Conservation (phyloP, 2,329 filamentous ascomycete genomes). For the Phyllosticta citriasiana region DNA sequence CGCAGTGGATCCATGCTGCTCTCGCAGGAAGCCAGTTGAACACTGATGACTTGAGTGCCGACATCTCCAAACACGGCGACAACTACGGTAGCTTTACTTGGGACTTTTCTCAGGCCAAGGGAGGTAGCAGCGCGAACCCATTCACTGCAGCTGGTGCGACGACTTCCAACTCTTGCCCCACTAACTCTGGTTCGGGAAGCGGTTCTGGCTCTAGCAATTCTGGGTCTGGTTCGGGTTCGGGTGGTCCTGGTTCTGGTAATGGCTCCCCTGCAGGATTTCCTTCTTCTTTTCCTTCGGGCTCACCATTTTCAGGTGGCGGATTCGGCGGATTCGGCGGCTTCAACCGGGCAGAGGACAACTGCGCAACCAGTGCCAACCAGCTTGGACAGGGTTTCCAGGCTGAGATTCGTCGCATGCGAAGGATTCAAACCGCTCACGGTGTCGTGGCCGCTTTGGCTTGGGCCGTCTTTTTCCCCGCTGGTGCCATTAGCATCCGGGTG, state of each 20-base stretch:
- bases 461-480: conserved; percentile 35
- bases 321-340: neutral
- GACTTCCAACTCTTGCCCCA: neutral
- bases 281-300: neutral
- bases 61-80: conserved; percentile 37
- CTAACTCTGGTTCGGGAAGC: conserved; percentile 14
- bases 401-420: conserved; percentile 5
- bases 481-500: conserved; percentile 34
- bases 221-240: conserved; percentile 9
- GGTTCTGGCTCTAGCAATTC: conserved; percentile 6
- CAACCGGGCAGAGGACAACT: neutral
- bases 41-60: conserved; percentile 34
- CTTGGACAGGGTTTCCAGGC: neutral
- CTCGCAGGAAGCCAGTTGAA: conserved; percentile 38
- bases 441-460: conserved; percentile 34
- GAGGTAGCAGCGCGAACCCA: conserved; percentile 38
- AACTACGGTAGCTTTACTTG: conserved; percentile 34
- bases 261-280: neutral
- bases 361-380: neutral
- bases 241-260: neutral
- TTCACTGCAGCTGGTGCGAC: conserved; percentile 22
- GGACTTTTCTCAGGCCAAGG: conserved; percentile 40
- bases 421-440: conserved; percentile 34
- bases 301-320: neutral
- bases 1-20: conserved; percentile 43